Conservation (phyloP, 2,329 filamentous ascomycete genomes). For the Colletotrichum tropicicola region DNA sequence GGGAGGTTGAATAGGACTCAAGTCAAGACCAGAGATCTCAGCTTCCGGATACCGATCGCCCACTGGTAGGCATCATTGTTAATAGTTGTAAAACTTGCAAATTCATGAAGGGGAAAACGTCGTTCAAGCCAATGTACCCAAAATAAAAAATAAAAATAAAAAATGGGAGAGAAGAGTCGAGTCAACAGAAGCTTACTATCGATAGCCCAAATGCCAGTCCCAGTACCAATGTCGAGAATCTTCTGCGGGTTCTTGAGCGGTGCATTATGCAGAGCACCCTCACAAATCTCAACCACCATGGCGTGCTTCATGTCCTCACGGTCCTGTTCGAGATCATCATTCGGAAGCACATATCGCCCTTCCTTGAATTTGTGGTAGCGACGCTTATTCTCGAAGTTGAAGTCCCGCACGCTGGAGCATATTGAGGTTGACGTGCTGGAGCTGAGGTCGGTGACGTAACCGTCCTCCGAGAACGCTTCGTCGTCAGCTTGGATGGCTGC, state of each 20-base stretch:
- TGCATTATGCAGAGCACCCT: constrained; percentile 35
- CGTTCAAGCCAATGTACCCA: too few relatives aligned
- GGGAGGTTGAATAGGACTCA: constrained; percentile 36
- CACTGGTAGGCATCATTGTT: constrained; percentile 39
- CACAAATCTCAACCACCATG: constrained; percentile 47
- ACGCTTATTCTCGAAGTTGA: constrained; percentile 49
- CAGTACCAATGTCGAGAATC: constrained; percentile 36
- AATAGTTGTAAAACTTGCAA: background rate
- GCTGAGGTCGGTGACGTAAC: background rate
- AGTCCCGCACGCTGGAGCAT: constrained; percentile 46
- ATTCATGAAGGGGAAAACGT: background rate
- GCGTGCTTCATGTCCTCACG: constrained; percentile 51
- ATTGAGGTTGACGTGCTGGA: background rate
- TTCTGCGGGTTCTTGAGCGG: background rate
- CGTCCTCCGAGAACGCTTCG: background rate
- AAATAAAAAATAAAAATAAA: too few relatives aligned
- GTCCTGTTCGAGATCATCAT: constrained; percentile 50
- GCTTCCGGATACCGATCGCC: constrained; percentile 35
- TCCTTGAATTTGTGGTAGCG: constrained; percentile 50
- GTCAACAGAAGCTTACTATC: constrained; percentile 36
- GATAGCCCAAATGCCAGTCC: constrained; percentile 47
- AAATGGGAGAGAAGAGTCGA: background rate
- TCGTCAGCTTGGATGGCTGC: background rate
- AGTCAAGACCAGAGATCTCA: constrained; percentile 43
- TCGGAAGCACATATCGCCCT: constrained; percentile 51